Conservation (phyloP, 2,329 filamentous ascomycete species). For the Didymella lethalis region DNA sequence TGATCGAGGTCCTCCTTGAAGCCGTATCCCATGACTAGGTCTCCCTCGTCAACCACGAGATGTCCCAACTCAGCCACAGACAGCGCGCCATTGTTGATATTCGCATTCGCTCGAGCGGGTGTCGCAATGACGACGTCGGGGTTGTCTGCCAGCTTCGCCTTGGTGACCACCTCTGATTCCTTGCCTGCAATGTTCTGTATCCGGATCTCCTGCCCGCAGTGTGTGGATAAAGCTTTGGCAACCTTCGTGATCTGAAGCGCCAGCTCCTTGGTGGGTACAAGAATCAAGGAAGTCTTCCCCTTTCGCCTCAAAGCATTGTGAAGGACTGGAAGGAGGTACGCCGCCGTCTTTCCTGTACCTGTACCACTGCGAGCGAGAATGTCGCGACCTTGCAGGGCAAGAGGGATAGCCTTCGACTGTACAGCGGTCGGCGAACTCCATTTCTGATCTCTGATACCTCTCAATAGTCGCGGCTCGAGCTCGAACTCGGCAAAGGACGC, state of each 20-base stretch:
- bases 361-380: constrained; percentile 92
- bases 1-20: constrained; percentile 89
- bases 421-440: constrained; percentile 89
- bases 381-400: constrained; percentile 87
- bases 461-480: constrained; percentile 84
- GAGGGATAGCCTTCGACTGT: constrained; percentile 84
- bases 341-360: constrained; percentile 96
- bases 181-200: constrained; percentile 89
- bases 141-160: constrained; percentile 81
- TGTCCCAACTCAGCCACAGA: constrained; percentile 75
- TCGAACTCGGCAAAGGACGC: constrained; percentile 76
- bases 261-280: constrained; percentile 93
- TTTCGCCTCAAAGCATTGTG: constrained; percentile 84
- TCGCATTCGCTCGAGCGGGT: constrained; percentile 80
- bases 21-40: constrained; percentile 91
- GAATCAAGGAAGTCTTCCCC: constrained; percentile 78
- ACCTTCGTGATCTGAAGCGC: constrained; percentile 88
- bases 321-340: constrained; percentile 89
- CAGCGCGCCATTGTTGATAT: constrained; percentile 76
- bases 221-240: constrained; percentile 77
- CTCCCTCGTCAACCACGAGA: constrained; percentile 91
- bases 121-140: constrained; percentile 94
- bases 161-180: constrained; percentile 86
- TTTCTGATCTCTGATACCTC: constrained; percentile 83
- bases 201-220: constrained; percentile 83